Percentiles rank a stretch among this genome's conserved stretches.
Conservation (phyloP, 2,329 filamentous ascomycete species). For the Ascosphaera pollenicola region DNA sequence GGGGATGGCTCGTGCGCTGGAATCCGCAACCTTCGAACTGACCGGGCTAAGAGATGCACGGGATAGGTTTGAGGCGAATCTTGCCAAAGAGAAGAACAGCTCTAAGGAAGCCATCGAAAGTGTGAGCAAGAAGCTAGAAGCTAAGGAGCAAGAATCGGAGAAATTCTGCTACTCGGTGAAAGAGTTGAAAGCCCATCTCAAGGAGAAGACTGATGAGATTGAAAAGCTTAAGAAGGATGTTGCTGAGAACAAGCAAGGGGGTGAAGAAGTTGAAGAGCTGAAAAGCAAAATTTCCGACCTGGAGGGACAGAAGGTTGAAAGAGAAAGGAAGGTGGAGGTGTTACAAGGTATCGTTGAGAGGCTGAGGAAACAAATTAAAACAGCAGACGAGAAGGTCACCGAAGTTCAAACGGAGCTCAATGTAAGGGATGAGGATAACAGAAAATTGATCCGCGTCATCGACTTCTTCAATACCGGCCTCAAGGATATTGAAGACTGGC, state of each 20-base stretch:
- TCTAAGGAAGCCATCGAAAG: conserved; percentile 21
- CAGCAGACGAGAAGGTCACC: conserved; percentile 28
- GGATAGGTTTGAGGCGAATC: conserved; percentile 25
- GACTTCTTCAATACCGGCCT: conserved; percentile 20
- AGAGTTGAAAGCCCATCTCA: conserved; percentile 16
- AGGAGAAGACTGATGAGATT: conserved; percentile 20
- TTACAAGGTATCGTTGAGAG: conserved; percentile 33
- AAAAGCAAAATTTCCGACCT: conserved; percentile 13
- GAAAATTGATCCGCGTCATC: conserved; percentile 14
- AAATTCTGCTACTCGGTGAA: conserved; percentile 12
- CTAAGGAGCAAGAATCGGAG: conserved; percentile 12
- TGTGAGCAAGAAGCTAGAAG: conserved; percentile 16
- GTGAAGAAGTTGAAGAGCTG: conserved; percentile 9
- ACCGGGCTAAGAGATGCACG: conserved; percentile 30
- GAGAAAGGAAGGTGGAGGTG: conserved; percentile 31
- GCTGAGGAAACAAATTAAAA: conserved; percentile 30
- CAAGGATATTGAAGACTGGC: conserved; percentile 15
- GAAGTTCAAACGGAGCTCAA: conserved; percentile 21
- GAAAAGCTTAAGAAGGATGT: conserved; percentile 13
- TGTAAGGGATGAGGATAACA: conserved; percentile 16
- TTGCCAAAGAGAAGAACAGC: conserved; percentile 21
- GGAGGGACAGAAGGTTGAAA: conserved; percentile 16
- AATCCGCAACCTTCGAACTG: conserved; percentile 44
- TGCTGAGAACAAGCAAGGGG: conserved; percentile 8
- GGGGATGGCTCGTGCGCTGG: conserved; percentile 42